Evolutionary conservation across 2,329 filamentous ascomycete genomes (phyloP), one percentile per base, ranked within the genome.

Genomic region (Ascochyta koolunga): DNA sequence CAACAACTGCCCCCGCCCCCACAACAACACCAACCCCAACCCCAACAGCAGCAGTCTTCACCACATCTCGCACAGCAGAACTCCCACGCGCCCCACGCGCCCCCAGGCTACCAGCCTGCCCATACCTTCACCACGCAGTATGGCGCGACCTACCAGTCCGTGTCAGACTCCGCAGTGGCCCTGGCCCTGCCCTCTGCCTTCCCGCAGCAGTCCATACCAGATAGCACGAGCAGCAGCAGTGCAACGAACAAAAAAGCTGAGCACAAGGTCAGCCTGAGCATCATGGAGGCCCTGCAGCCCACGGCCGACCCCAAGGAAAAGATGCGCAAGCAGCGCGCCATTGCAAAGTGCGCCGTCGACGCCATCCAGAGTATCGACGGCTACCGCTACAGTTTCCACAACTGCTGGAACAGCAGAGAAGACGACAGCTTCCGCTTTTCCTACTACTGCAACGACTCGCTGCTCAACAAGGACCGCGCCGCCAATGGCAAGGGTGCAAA

Each of bases 361-460:
- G 64, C 73, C 13, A 76, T 80, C 38, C 76, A 79, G 60, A 65
- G 66, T n/a, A 69, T 72, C 18, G 78, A 81, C 60, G 78, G 78
- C 51, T 81, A 74, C 64, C 72, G 76, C 21, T 81, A 81, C 67
- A 78, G 73, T 71, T 80, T 80, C 70, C 78, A 79, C 68, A 80
- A 80, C 54, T 78, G 76, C 56, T 80, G 78, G 78, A 74, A 74
- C 41, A 78, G 77, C 58, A 67, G 79, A 32, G 77, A 78, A 54
- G 76, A 79, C 54, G 77, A 79, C 42, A 74, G 72, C 61, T 76
- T 74, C 58, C 73, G 78, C 56, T 80, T 78, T 67, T 78, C 76
- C 25, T 80, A 79, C 67, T 79, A 79, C 58, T 81, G 78, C 66
- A 79, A 80, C 62, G 78, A 81, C 68, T 79, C 76, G 61, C 70